These are phyloP conservation scores for Kodamaea hsintzibuensis DNA, from an alignment of 805 yeast genomes.

Conservation along the genomic window DNA sequence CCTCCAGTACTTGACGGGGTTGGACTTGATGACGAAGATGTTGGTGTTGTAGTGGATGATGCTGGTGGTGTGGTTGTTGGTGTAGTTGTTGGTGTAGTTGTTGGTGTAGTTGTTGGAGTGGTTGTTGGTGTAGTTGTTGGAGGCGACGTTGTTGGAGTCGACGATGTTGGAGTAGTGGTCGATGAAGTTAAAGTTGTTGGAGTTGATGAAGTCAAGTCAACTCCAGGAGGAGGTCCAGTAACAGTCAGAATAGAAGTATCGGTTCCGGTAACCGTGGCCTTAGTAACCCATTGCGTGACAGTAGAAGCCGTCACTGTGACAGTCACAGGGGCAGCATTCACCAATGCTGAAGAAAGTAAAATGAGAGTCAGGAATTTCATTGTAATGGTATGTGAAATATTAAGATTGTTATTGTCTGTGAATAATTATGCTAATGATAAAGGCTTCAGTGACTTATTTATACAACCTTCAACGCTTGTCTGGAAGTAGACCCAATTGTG, in stretches of 20 bases:
- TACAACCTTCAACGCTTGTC: neutral
- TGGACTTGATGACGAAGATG: conserved; percentile 6
- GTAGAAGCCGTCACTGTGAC: neutral
- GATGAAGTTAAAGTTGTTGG: neutral
- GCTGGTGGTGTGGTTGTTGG: neutral
- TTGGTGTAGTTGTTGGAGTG: conserved; percentile 1
- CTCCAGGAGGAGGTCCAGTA: neutral
- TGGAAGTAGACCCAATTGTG: neutral
- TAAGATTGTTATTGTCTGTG: neutral
- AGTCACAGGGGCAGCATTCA: neutral
- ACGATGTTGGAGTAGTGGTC: neutral
- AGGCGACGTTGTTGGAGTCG: neutral
- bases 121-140: conserved; percentile 6
- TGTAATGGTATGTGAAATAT: neutral
- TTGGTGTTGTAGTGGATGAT: neutral
- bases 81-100: neutral
- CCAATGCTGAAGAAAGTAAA: neutral
- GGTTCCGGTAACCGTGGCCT: neutral
- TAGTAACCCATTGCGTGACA: neutral
- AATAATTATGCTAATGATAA: neutral
- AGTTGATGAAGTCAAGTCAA: neutral
- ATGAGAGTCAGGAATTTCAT: conserved; percentile 1
- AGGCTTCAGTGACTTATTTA: neutral
- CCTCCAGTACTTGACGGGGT: conserved; percentile 1
- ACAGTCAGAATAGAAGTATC: neutral